Base-by-base conservation (phyloP, 345 rosid species). In the Carallia brachiata region DNA sequence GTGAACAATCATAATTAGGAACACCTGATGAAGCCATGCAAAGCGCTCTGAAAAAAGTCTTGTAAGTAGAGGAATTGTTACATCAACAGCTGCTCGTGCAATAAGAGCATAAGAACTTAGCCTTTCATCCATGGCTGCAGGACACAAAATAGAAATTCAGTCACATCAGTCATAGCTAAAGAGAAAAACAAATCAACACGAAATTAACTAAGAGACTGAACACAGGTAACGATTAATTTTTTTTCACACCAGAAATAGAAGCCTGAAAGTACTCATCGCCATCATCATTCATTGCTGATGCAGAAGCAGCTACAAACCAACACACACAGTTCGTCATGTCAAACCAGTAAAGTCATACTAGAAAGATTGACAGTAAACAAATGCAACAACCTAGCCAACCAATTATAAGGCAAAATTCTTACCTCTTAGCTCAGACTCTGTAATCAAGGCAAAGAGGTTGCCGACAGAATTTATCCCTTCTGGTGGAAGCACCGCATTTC, bases 71-170 rank as follows among this genome's bases (percentile, higher is more conserved):
- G 96, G 97, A 80, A 92, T 78, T 78, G 99, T 86, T 66, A 83
- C 77, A 82, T 87, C 97, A 66, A 84, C 82, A 69, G 97, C 84
- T 62, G 92, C 96, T 87, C 99, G 88, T 53, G 91, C 99, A 73
- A 95, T 90, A 77, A 95, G 96, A 50, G 97, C 97, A 86, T 95
- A 95, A 56, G 97, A 92, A 72, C 86, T 87, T 76, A 95, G 83
- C 68, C 99, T 89, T 78, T 92, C 99, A 70, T 95, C 94, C 99
- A 95, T 95, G 48, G 93, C 99, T 95, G 90, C 75, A 82, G 78
- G 70, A 52, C 68, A 85, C 39, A 57, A 63, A 68, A 73, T 47
- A 27, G 71, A 68, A 10, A 70, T 30, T 31, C 66, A 54, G 69
- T 39, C 30, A 23, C 39, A 59, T 59, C 52, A 62, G 32, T 56